Base-by-base conservation (phyloP, 352 stramenopile species). In the Globisporangium okanoganense region DNA sequence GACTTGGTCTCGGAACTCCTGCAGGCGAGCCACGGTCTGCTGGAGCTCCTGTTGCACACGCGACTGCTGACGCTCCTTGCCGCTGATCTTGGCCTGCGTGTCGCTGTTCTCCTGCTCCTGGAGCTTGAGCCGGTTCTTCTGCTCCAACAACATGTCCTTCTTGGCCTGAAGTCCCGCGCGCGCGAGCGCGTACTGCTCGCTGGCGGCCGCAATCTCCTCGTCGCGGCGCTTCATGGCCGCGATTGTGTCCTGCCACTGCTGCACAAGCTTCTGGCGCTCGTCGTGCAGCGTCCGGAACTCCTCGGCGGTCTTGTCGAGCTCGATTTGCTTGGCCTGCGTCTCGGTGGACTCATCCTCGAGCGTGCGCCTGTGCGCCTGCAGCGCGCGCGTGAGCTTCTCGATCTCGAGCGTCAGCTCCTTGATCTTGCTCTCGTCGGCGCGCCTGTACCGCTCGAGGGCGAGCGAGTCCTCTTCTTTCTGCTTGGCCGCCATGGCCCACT, bases 401-500 rank as follows among this genome's bases (percentile, higher is more conserved):
- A 99, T 90, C 40, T 94, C 85, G 6, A 98, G 72, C 10, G 71
- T 94, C 18, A 98, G 74, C 52, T 98, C 94, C 70, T 98, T 98
- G 64, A 98, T 98, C 57, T 97, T 97, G 57, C 80, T 71, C 56
- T 99, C 95, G 69, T 99, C 96, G 2, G 90, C 90, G 31, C 93
- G 78, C 6, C 88, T 88, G 67, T 98, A 99, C 33, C 92, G 86
- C 70, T 98, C 87, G 14, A 99, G 76, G 38, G 92, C 88, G 40
- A 97, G 68, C 31, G 91, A 87, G 70, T 99, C 96, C 47, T 98
- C 95, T 61, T 99, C 96, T 58, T 98, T 99, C 64, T 99, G 96
- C 63, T 93, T 93, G 20, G 92, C 88, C 25, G 96, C 94, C 66
- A 97, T 85, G 7, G 93, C 84, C 96, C 96, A 99, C 76, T 98